A percentile compares a stretch with the other conserved stretches of the same genome.
Evolutionary conservation across 2,329 filamentous ascomycete genomes (phyloP).

Genomic region (Dothistroma pini): DNA sequence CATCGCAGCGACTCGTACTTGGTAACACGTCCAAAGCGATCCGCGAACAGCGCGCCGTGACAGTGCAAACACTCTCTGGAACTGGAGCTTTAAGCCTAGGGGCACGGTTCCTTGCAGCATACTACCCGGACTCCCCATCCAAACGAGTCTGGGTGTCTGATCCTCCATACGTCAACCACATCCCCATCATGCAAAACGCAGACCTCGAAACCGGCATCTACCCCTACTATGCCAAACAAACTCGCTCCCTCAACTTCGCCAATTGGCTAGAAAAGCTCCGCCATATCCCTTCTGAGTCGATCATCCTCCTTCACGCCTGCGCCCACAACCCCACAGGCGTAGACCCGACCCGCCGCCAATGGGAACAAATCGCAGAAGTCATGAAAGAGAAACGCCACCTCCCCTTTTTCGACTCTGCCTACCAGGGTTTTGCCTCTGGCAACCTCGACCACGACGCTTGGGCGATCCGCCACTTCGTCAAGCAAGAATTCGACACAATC

Average conservation of each 20-base stretch:
- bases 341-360: conserved; percentile 89
- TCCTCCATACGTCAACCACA: conserved; percentile 70
- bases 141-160: background rate
- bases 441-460: conserved; percentile 79
- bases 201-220: conserved; percentile 73
- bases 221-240: conserved; percentile 88
- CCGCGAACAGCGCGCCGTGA: conserved; percentile 73
- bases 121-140: conserved; percentile 56
- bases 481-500: conserved; percentile 71
- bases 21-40: conserved; percentile 77
- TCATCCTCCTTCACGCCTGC: conserved; percentile 91
- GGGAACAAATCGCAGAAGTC: conserved; percentile 79
- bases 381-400: conserved; percentile 80
- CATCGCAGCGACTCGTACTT: conserved; percentile 86
- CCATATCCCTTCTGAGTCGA: conserved; percentile 69
- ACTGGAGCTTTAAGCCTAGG: conserved; percentile 94
- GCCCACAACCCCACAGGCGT: conserved; percentile 98
- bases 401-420: conserved; percentile 97
- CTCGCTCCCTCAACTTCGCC: conserved; percentile 85
- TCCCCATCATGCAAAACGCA: conserved; percentile 96
- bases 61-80: conserved; percentile 93
- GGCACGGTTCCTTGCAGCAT: conserved; percentile 87
- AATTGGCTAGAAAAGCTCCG: conserved; percentile 74
- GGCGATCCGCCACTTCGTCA: conserved; percentile 88
- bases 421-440: conserved; percentile 96